Evolutionary conservation across 805 yeast species (phyloP).

Genomic region (Wickerhamiella siamensis): DNA sequence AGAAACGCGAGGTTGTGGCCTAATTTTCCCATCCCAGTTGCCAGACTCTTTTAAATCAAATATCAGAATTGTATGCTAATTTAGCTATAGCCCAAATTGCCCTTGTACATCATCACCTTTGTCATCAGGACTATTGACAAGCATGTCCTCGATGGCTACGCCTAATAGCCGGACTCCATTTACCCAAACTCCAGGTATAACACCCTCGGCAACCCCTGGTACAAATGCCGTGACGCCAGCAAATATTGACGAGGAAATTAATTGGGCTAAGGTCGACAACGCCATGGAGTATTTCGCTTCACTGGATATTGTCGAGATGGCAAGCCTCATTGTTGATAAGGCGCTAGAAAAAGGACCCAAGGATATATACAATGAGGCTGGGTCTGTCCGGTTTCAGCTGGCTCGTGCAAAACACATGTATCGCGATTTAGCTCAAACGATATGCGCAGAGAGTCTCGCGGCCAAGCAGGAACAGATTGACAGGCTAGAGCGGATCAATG

Average conservation of each 20-base stretch:
- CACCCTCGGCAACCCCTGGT: neutral
- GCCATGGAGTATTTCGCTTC: slow-evolving; percentile 13
- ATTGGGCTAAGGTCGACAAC: slow-evolving; percentile 16
- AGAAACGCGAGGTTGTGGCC: slow-evolving; percentile 7
- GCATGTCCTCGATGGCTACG: neutral
- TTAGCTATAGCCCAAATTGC: no score
- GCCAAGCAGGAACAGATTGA: slow-evolving; percentile 10
- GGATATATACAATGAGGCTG: slow-evolving; percentile 20
- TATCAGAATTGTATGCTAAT: no score
- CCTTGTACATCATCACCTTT: no score
- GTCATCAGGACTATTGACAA: neutral
- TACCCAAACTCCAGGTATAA: neutral
- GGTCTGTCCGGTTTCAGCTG: slow-evolving; percentile 17
- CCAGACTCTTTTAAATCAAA: no score
- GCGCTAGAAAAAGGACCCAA: slow-evolving; percentile 17
- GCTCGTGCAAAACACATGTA: slow-evolving; percentile 13
- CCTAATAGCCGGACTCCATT: neutral
- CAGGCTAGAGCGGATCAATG: slow-evolving; percentile 11
- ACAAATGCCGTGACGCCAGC: neutral
- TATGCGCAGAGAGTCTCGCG: slow-evolving; percentile 9
- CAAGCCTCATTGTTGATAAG: slow-evolving; percentile 11
- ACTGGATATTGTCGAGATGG: slow-evolving; percentile 18
- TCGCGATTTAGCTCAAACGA: slow-evolving; percentile 9
- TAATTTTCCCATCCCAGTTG: neutral
- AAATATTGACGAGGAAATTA: slow-evolving; percentile 6